Base-by-base conservation (phyloP, 805 yeast species). In the Nakazawaea ernobii region DNA sequence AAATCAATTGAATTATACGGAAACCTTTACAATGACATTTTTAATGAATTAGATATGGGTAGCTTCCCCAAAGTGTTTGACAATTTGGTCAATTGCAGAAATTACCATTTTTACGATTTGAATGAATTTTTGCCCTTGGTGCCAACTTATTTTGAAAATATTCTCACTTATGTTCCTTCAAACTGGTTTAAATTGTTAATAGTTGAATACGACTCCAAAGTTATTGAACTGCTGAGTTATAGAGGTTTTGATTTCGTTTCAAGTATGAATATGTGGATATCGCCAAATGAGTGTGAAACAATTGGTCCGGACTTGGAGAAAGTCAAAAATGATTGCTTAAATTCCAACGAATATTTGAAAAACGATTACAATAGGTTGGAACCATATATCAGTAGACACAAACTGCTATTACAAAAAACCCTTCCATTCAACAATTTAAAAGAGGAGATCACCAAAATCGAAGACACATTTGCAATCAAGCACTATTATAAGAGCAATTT, bases 71-170 rank as follows among this genome's bases (percentile, higher is more conserved):
- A 32, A 5, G 8, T 45, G 35, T 38, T 42, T 15, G 27, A 42
- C 7, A 29, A 32, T 26, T 32, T 46, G 17, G 43, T 46, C 52
- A 67, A 72, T 42, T 81, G 87, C 59, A 69, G 81, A 51, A 79
- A 81, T 58, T 61, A 70, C 41, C 87, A 83, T 60, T 75, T 76
- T 48, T 66, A 66, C 43, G 55, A 61, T 1, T 57, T 71, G 32
- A 64, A 68, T 1, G 79, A 78, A 48, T 49, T 82, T 15, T 63
- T 71, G 3, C 84, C 85, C 2, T 61, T 83, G 55, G 59, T 66
- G 4, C 60, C 69, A 28, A 69, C 82, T 0, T 57, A 65, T 15
- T 73, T 75, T 42, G 88, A 84, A 53, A 80, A 81, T 20, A 78
- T 74, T 33, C 64, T 70, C 28, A 74, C 80, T 1, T 73, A 75